Conservation (phyloP, 352 stramenopile genomes). For the Phytophthora fragariae region DNA sequence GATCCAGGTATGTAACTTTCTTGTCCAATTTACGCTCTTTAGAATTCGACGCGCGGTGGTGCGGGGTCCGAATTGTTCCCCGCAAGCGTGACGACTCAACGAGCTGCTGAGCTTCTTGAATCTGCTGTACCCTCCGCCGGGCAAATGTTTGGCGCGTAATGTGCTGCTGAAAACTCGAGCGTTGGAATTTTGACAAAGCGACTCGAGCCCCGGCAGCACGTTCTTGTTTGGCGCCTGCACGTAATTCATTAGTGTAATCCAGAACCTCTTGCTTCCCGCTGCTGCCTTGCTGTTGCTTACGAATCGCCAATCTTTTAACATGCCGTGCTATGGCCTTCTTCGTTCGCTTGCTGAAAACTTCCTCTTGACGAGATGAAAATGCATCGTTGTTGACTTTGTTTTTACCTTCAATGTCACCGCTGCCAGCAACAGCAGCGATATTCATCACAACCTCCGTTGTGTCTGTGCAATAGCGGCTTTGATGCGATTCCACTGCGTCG, state of each 20-base stretch:
- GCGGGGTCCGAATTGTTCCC: background rate
- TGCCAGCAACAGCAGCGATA: background rate
- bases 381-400: background rate
- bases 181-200: constrained; percentile 60
- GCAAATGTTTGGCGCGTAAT: constrained; percentile 64
- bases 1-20: constrained; percentile 37
- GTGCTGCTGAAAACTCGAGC: constrained; percentile 62
- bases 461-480: background rate
- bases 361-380: background rate
- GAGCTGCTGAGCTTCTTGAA: constrained; percentile 29
- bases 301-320: constrained; percentile 20
- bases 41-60: constrained; percentile 7
- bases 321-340: constrained; percentile 32
- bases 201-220: background rate
- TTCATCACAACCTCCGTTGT: background rate
- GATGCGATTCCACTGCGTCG: background rate
- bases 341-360: constrained; percentile 24
- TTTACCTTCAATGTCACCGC: background rate
- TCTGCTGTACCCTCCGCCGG: constrained; percentile 32
- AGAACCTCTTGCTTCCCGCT: background rate
- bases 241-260: background rate
- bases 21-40: background rate
- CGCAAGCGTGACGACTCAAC: constrained; percentile 38
- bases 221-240: background rate
- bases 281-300: constrained; percentile 8